Conservation (phyloP, 192 early-diverging fungal genomes). For the Coemansia aciculifera region DNA sequence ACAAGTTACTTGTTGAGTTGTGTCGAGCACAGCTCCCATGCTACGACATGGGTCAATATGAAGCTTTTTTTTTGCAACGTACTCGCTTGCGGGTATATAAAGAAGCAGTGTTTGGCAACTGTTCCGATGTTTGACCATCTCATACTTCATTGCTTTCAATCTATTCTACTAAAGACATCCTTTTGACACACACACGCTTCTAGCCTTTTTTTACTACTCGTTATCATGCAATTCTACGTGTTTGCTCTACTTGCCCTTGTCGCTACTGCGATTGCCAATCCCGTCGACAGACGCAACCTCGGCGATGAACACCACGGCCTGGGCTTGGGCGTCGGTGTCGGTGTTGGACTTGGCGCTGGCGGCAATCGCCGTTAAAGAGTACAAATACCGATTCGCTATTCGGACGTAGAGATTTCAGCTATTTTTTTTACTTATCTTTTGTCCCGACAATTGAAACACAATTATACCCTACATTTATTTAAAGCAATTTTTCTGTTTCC, state of each 20-base stretch:
- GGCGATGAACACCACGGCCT: background rate
- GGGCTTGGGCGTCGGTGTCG: background rate
- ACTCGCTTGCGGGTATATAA: background rate
- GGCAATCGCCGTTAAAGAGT: background rate
- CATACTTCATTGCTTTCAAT: background rate
- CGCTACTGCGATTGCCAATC: background rate
- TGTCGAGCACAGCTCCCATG: background rate
- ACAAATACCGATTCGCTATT: background rate
- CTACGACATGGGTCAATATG: background rate
- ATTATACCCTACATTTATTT: background rate
- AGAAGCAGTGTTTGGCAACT: background rate
- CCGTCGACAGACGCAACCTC: background rate
- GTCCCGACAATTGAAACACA: background rate
- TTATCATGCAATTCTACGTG: slow-evolving; percentile 18
- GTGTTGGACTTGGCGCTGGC: background rate
- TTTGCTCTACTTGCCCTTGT: slow-evolving; percentile 11
- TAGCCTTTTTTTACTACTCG: background rate
- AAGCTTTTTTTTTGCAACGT: background rate
- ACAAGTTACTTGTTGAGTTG: background rate
- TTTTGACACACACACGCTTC: background rate
- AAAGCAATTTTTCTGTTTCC: background rate
- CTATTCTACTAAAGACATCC: background rate
- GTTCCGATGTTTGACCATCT: background rate
- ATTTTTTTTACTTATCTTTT: background rate
- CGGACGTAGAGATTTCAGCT: background rate